Evolutionary conservation across 129 eudicot genomes (phyloP), one percentile per base, ranked within the genome.

Genomic region (carrot (Daucus carota)): DNA sequence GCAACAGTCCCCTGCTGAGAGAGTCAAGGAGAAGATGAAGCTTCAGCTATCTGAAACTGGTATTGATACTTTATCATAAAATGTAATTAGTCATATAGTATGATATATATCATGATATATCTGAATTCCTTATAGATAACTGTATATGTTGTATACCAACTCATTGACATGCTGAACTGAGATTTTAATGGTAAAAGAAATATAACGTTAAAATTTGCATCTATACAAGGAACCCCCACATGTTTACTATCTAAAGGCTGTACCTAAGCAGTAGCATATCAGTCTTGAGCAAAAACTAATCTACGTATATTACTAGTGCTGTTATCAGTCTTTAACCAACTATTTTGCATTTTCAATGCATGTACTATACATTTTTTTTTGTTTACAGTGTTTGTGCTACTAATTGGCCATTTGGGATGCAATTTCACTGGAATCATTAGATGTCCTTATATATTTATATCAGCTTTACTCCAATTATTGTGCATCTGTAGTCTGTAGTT

Each of bases 21-120:
- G 89, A 83, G 98, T 94, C 82, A 94, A 87, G 84, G 97, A 96
- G 41, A 94, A 91, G 90, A 94, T 94, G 96, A 89, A 94, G 79
- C 87, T 87, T 75, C 97, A 94, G 85, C 96, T 94, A 81, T 87
- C 96, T 72, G 83, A 85, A 86, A 94, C 97, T 59, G 92, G 98
- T 91, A 86, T 54, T 38, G 52, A 36, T 26, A 43, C 43, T 62
- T 50, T 9, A n/a, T 45, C 48, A 26, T 28, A 52, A 47, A 65
- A 41, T 60, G 71, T 59, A 6, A 32, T 34, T 32, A 43, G 46
- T 31, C n/a, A 29, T 26, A 46, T 67, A 12, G 3, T 69, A 7
- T 18, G 47, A 69, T 18, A 34, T 28, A 36, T 68, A 3, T 52
- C 31, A 54, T 24, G 6, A 22, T 20, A 22, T 52, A 52, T 52